These are phyloP conservation scores for Microdochium trichocladiopsis DNA, from an alignment of 2,329 filamentous ascomycete species.

Conservation along the genomic window DNA sequence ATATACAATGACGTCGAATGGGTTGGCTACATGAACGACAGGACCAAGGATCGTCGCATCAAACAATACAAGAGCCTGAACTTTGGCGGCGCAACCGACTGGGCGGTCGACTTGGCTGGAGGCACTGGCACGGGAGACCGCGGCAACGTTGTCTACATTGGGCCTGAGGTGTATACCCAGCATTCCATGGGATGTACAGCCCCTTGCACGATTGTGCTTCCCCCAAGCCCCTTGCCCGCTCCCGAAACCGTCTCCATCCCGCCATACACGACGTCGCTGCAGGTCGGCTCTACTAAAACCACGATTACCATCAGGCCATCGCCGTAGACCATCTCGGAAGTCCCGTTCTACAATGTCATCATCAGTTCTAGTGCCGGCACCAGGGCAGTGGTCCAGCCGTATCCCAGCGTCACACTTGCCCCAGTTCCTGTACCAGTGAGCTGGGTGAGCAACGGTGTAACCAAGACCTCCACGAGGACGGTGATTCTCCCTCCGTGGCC, in stretches of 20 bases:
- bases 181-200: slow-evolving; percentile 1
- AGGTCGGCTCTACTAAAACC: slow-evolving; percentile 3
- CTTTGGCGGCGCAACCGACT: slow-evolving; percentile 24
- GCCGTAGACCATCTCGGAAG: not conserved
- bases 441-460: slow-evolving; percentile 1
- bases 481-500: slow-evolving; percentile 2
- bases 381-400: slow-evolving; percentile 1
- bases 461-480: slow-evolving; percentile 1
- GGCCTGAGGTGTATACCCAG: slow-evolving; percentile 1
- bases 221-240: slow-evolving; percentile 1
- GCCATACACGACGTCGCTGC: slow-evolving; percentile 3
- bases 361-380: not conserved
- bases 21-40: slow-evolving; percentile 22
- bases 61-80: slow-evolving; percentile 12
- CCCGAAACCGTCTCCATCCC: slow-evolving; percentile 2
- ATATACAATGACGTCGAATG: slow-evolving; percentile 22
- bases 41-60: slow-evolving; percentile 13
- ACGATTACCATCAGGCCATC: not conserved
- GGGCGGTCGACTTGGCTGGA: slow-evolving; percentile 21
- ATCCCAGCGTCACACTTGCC: not conserved
- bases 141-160: slow-evolving; percentile 4
- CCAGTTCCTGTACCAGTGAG: not conserved
- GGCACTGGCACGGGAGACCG: not conserved
- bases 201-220: slow-evolving; percentile 3
- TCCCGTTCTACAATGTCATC: slow-evolving; percentile 1